phyloP scores from a whole-genome alignment of 768 basidiomycete genomes.

The Amyloporia xantha region DNA sequence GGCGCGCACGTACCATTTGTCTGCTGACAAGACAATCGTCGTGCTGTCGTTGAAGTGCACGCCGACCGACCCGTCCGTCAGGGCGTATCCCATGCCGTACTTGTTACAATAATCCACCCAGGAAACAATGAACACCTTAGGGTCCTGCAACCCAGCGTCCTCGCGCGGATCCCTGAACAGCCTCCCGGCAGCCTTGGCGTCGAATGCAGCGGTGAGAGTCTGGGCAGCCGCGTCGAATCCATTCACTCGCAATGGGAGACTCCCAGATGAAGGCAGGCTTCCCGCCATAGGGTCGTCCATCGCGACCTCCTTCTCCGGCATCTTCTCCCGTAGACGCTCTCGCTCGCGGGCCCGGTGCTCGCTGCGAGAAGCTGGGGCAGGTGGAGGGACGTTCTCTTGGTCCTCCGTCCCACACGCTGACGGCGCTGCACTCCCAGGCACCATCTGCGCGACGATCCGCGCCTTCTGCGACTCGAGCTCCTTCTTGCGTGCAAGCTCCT shows the following conservation, averaged over 20 bases:
- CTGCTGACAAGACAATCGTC: slow-evolving; percentile 74
- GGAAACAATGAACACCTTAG: slow-evolving; percentile 89
- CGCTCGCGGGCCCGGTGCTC: slow-evolving; percentile 11
- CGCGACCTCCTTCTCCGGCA: slow-evolving; percentile 8
- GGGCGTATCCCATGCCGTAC: slow-evolving; percentile 99
- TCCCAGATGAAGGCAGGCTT: slow-evolving; percentile 18
- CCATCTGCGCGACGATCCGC: slow-evolving; percentile 92
- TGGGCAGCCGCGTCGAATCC: slow-evolving; percentile 63
- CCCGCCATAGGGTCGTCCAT: slow-evolving; percentile 1
- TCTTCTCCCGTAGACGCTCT: slow-evolving; percentile 14
- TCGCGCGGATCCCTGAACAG: slow-evolving; percentile 63
- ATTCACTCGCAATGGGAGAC: slow-evolving; percentile 31
- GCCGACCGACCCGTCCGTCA: slow-evolving; percentile 92
- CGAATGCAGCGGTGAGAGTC: slow-evolving; percentile 54
- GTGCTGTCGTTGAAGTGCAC: slow-evolving; percentile 98
- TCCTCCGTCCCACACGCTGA: slow-evolving; percentile 22
- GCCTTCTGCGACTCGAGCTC: slow-evolving; percentile 90
- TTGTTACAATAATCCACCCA: slow-evolving; percentile 99
- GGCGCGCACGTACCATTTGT: slow-evolving; percentile 68
- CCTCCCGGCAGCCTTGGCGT: slow-evolving; percentile 53
- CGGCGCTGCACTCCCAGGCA: slow-evolving; percentile 40
- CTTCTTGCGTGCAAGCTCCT: slow-evolving; percentile 46
- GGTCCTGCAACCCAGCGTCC: slow-evolving; percentile 47
- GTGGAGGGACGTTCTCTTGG: slow-evolving; percentile 29
- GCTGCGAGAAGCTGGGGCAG: slow-evolving; percentile 15